Evolutionary conservation across 352 stramenopile species (phyloP).

Genomic region (Pythium biforme): DNA sequence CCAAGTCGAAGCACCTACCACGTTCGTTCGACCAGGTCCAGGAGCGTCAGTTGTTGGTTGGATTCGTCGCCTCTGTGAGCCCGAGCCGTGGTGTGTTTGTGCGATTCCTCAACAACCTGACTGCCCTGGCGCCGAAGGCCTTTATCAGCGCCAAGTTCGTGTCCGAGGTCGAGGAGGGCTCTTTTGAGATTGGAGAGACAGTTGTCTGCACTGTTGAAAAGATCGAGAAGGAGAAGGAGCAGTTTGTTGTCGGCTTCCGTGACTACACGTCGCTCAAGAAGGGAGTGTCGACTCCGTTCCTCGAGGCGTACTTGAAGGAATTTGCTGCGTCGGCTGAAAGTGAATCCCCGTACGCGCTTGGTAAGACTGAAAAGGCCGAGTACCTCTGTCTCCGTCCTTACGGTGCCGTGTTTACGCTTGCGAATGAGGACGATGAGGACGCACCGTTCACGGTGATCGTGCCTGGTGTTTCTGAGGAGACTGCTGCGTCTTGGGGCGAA

Average conservation of each 20-base stretch:
- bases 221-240: constrained; percentile 68
- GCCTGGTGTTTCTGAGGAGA: constrained; percentile 32
- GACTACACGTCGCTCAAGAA: constrained; percentile 35
- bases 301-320: constrained; percentile 60
- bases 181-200: constrained; percentile 87
- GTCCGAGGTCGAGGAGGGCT: constrained; percentile 56
- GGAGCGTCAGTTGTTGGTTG: constrained; percentile 61
- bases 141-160: constrained; percentile 80
- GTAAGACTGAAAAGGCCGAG: constrained; percentile 78
- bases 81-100: constrained; percentile 81
- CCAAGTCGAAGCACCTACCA: constrained; percentile 37
- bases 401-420: constrained; percentile 79
- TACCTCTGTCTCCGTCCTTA: constrained; percentile 86
- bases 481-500: constrained; percentile 48
- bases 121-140: constrained; percentile 74
- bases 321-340: constrained; percentile 9
- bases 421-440: constrained; percentile 64
- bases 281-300: constrained; percentile 33
- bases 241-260: constrained; percentile 80
- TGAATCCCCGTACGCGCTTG: constrained; percentile 41
- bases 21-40: constrained; percentile 60
- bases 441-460: constrained; percentile 72
- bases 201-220: constrained; percentile 81
- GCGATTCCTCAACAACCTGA: constrained; percentile 87
- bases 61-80: constrained; percentile 80